Percentiles rank a stretch among this genome's conserved stretches.
Conservation (phyloP, 306 rosid genomes). For the Delonix regia region DNA sequence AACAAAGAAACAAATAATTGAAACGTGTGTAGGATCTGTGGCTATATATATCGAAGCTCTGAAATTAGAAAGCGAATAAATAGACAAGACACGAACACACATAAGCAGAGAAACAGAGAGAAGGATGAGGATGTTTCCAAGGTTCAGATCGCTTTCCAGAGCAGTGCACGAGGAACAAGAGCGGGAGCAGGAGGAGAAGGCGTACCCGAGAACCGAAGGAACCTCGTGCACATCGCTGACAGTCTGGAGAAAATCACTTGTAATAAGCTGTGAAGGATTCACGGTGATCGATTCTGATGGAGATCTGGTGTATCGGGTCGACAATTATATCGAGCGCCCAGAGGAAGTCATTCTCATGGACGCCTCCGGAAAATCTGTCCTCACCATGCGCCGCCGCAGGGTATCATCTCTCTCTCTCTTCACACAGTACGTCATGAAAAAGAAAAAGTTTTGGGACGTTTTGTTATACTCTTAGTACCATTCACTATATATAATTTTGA, state of each 20-base stretch:
- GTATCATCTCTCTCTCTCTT: constrained; percentile 33
- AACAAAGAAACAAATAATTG: background rate
- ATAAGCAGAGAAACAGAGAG: background rate
- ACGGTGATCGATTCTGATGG: constrained; percentile 81
- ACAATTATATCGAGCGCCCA: constrained; percentile 66
- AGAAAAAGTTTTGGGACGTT: background rate
- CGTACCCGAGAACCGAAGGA: constrained; percentile 18
- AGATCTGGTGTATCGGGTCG: constrained; percentile 77
- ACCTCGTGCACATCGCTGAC: constrained; percentile 51
- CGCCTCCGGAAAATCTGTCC: constrained; percentile 68
- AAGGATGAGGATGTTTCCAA: constrained; percentile 43
- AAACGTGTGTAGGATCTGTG: constrained; percentile 5
- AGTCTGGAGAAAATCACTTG: constrained; percentile 83
- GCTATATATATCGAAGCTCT: background rate
- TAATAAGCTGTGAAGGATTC: constrained; percentile 77
- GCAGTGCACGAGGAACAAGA: constrained; percentile 64
- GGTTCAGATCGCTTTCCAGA: constrained; percentile 59
- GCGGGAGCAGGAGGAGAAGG: constrained; percentile 12
- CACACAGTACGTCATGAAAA: background rate
- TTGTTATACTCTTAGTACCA: background rate
- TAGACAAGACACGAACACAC: background rate
- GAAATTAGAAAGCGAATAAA: background rate
- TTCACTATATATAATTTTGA: background rate
- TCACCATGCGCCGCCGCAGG: constrained; percentile 70
- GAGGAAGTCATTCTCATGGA: constrained; percentile 81